phyloP scores from a whole-genome alignment of 2,329 filamentous ascomycete genomes.

The Nemania sp. region DNA sequence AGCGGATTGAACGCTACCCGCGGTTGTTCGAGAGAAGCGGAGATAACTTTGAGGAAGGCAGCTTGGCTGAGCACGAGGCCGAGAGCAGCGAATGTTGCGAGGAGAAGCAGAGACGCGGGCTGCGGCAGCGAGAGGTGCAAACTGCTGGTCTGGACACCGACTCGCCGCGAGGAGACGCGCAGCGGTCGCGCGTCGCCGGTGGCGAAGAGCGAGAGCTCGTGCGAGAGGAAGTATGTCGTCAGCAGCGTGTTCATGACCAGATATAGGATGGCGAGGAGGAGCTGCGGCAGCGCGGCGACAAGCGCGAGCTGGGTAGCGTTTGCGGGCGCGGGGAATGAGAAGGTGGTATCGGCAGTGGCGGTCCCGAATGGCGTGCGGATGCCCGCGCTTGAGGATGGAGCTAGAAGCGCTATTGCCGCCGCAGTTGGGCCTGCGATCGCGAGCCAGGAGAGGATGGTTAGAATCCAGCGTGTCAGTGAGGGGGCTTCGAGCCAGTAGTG shows the following conservation, averaged over 20 bases:
- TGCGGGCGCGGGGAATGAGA: constrained; percentile 30
- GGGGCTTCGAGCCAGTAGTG: constrained; percentile 52
- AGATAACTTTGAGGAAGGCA: constrained; percentile 41
- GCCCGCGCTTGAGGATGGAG: constrained; percentile 23
- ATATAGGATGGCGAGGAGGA: constrained; percentile 53
- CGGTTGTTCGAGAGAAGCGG: constrained; percentile 16
- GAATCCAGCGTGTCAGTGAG: constrained; percentile 47
- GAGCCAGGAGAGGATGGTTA: constrained; percentile 46
- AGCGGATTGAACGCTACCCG: constrained; percentile 48
- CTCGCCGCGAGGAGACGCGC: constrained; percentile 49
- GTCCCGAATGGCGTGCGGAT: constrained; percentile 45
- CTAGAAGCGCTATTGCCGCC: constrained; percentile 44
- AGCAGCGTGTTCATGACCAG: constrained; percentile 52
- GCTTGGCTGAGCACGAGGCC: constrained; percentile 52
- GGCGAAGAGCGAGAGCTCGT: constrained; percentile 53
- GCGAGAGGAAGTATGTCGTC: constrained; percentile 52
- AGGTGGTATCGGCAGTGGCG: constrained; percentile 42
- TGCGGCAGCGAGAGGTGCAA: constrained; percentile 56
- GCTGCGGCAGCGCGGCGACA: constrained; percentile 51
- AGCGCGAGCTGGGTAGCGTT: constrained; percentile 39
- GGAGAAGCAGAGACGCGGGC: constrained; percentile 49
- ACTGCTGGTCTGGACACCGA: constrained; percentile 50
- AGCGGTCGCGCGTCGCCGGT: constrained; percentile 41
- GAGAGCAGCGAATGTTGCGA: constrained; percentile 48
- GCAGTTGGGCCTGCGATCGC: constrained; percentile 43